phyloP scores from a whole-genome alignment of 1,284 basidiomycete genomes.

The Trametes versicolor region DNA sequence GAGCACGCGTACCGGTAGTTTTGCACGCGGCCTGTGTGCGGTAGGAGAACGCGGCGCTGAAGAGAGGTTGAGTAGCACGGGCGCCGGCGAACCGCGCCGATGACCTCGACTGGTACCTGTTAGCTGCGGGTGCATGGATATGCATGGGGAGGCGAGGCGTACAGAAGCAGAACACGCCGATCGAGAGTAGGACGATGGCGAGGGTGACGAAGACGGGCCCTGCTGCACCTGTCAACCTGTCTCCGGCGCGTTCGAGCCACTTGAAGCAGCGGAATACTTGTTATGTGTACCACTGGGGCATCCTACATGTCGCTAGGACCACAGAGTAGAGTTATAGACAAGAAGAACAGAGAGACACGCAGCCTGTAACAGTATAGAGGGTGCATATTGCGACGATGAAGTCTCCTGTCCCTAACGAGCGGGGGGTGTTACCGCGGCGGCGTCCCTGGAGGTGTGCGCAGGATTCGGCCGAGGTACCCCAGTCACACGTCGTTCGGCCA shows the following conservation, averaged over 20 bases:
- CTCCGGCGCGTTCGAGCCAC: conserved; percentile 78
- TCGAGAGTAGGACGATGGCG: conserved; percentile 75
- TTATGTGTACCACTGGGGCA: conserved; percentile 26
- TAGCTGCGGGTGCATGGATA: too few species aligned
- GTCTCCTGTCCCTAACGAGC: conserved; percentile 35
- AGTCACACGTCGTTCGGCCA: conserved; percentile 61
- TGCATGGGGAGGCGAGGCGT: conserved; percentile 22
- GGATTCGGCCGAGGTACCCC: conserved; percentile 64
- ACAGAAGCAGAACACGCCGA: conserved; percentile 87
- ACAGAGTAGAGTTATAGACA: too few species aligned
- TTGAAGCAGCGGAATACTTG: conserved; percentile 89
- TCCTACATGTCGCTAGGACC: not conserved
- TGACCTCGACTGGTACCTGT: conserved; percentile 72
- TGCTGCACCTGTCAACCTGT: conserved; percentile 87
- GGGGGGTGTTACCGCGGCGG: conserved; percentile 61
- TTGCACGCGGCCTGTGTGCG: too few species aligned
- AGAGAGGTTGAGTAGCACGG: conserved; percentile 84
- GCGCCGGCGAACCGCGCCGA: conserved; percentile 65
- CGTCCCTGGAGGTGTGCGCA: conserved; percentile 68
- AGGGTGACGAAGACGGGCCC: conserved; percentile 90
- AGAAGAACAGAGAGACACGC: not conserved
- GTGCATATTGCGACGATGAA: conserved; percentile 26
- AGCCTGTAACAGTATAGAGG: conserved; percentile 24
- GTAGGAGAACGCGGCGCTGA: too few species aligned
- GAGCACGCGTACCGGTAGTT: too few species aligned